These are phyloP conservation scores for Populus hybrid DNA, from an alignment of 441 rosid genomes.

Conservation along the genomic window DNA sequence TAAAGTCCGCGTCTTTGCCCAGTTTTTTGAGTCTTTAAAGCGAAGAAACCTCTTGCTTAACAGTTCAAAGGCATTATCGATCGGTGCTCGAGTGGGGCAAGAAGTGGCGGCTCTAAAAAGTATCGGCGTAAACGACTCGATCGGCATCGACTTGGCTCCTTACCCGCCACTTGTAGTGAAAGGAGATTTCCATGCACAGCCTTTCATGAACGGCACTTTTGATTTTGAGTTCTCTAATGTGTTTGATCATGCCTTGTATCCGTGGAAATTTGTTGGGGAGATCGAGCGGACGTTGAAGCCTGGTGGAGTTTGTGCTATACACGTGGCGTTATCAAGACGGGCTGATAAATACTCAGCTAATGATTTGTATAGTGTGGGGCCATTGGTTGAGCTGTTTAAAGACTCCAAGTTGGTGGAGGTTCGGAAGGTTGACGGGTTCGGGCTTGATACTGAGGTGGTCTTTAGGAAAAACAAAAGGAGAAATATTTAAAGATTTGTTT, in stretches of 20 bases:
- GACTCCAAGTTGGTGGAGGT: constrained; percentile 53
- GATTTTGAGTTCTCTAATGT: constrained; percentile 87
- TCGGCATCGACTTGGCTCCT: constrained; percentile 82
- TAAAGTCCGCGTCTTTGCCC: constrained; percentile 60
- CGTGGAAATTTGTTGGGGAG: constrained; percentile 61
- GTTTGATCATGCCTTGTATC: constrained; percentile 86
- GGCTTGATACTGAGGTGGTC: constrained; percentile 82
- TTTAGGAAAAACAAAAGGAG: constrained; percentile 40
- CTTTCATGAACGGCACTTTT: constrained; percentile 60
- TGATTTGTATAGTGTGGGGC: constrained; percentile 60
- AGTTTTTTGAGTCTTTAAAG: constrained; percentile 48
- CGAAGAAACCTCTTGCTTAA: constrained; percentile 37
- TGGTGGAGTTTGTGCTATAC: constrained; percentile 67
- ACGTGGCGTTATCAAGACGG: constrained; percentile 57
- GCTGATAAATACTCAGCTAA: constrained; percentile 88
- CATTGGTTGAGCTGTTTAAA: constrained; percentile 48
- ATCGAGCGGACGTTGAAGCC: constrained; percentile 76
- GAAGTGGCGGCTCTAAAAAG: constrained; percentile 71
- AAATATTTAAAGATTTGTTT: constrained; percentile 1
- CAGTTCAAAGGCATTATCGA: constrained; percentile 52
- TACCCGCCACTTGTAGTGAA: constrained; percentile 62
- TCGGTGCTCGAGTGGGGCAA: constrained; percentile 89
- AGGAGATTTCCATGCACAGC: constrained; percentile 84
- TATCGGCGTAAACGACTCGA: constrained; percentile 57
- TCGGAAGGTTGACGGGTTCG: constrained; percentile 75